A percentile compares a stretch with the other conserved stretches of the same genome.
phyloP scores from a whole-genome alignment of 1,284 basidiomycete species.

The Exsudoporus floridanus region DNA sequence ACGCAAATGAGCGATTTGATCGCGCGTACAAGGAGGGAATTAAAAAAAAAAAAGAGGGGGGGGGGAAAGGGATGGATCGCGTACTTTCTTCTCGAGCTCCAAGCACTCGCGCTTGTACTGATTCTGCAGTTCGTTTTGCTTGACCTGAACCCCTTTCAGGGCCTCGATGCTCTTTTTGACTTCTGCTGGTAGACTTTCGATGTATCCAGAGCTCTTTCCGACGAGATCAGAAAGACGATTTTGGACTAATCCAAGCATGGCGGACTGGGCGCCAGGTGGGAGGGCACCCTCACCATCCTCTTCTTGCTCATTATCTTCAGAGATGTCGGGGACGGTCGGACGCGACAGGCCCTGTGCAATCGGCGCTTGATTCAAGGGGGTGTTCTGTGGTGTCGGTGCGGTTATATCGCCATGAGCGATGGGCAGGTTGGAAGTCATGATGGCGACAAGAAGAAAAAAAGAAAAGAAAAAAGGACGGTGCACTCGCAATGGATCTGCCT shows the following conservation, averaged over 20 bases:
- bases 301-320: constrained; percentile 61
- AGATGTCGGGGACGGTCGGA: constrained; percentile 68
- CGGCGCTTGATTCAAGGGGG: constrained; percentile 69
- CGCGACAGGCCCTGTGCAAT: constrained; percentile 66
- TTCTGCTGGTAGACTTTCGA: constrained; percentile 81
- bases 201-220: constrained; percentile 81
- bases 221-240: constrained; percentile 66
- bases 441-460: constrained; percentile 28
- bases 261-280: constrained; percentile 41
- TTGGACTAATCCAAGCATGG: constrained; percentile 62
- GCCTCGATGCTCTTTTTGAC: constrained; percentile 88
- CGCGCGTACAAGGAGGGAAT: background rate
- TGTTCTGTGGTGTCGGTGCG: constrained; percentile 82
- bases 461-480: too few species aligned
- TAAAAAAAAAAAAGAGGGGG: background rate
- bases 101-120: constrained; percentile 97
- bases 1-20: constrained; percentile 11
- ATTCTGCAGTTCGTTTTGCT: constrained; percentile 91
- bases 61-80: constrained; percentile 20
- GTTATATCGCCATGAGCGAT: constrained; percentile 49
- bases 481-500: constrained; percentile 17
- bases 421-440: constrained; percentile 51
- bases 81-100: constrained; percentile 94
- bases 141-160: constrained; percentile 91
- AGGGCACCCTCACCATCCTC: constrained; percentile 45